phyloP scores from a whole-genome alignment of 1,284 basidiomycete species.

The Psilocybe mexicana region DNA sequence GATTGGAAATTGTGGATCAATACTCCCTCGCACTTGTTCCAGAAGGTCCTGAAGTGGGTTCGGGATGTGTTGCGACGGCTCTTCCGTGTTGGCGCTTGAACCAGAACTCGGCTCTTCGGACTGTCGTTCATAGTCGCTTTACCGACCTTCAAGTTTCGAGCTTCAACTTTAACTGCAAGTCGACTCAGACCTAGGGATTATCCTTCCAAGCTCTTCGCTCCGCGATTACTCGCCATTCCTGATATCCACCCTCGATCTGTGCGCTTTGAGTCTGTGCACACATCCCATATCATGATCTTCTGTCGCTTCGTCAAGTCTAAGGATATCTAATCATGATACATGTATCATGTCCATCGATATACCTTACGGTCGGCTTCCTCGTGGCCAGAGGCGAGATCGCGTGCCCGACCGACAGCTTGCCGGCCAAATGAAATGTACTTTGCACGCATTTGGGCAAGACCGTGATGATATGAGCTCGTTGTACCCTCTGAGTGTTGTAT shows the following conservation, averaged over 20 bases:
- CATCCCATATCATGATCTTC: too few species aligned
- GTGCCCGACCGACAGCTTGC: conserved; percentile 14
- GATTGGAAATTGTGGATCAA: neutral
- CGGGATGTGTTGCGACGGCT: conserved; percentile 4
- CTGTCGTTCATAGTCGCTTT: neutral
- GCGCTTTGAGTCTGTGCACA: too few species aligned
- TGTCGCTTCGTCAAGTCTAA: neutral
- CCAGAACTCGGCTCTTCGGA: neutral
- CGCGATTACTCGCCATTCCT: too few species aligned
- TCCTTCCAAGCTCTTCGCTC: too few species aligned
- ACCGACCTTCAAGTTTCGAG: neutral
- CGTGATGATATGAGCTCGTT: neutral
- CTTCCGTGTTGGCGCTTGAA: conserved; percentile 5
- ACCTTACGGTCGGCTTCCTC: conserved; percentile 7
- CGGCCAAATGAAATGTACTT: neutral
- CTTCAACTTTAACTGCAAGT: too few species aligned
- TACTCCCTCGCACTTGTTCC: neutral
- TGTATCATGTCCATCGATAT: conserved; percentile 3
- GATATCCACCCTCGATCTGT: too few species aligned
- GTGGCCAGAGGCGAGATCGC: conserved; percentile 9
- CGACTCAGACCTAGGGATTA: too few species aligned
- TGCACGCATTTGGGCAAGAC: neutral
- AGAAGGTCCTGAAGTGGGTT: conserved; percentile 8
- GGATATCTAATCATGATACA: conserved; percentile 15
- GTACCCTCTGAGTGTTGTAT: neutral